phyloP scores from a whole-genome alignment of 768 basidiomycete species.

The Naganishia onofrii region DNA sequence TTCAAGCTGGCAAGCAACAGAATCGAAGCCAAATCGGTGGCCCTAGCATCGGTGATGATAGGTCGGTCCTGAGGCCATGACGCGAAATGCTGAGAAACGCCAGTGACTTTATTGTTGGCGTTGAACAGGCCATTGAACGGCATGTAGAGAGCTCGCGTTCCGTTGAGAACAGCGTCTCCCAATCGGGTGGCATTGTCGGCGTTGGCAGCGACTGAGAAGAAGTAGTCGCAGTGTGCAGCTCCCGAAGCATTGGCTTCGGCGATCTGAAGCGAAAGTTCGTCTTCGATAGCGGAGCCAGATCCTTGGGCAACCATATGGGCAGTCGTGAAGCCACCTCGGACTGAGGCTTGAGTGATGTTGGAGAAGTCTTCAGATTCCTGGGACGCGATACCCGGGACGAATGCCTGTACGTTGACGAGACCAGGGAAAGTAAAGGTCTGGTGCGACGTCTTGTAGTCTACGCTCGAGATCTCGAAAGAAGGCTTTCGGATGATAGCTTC shows the following conservation, averaged over 20 bases:
- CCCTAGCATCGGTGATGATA: slow-evolving; percentile 90
- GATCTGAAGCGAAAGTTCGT: slow-evolving; percentile 65
- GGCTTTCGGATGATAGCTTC: slow-evolving; percentile 73
- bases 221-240: slow-evolving; percentile 80
- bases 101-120: slow-evolving; percentile 61
- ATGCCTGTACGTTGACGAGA: slow-evolving; percentile 80
- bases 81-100: slow-evolving; percentile 80
- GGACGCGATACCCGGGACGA: slow-evolving; percentile 69
- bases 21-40: slow-evolving; percentile 86
- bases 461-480: slow-evolving; percentile 80
- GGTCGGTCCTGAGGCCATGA: slow-evolving; percentile 87
- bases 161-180: slow-evolving; percentile 69
- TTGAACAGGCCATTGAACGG: slow-evolving; percentile 61
- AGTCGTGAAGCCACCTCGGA: slow-evolving; percentile 87
- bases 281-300: slow-evolving; percentile 62
- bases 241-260: slow-evolving; percentile 66
- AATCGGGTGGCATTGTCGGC: slow-evolving; percentile 60
- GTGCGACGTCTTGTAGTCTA: slow-evolving; percentile 94
- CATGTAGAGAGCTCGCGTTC: slow-evolving; percentile 81
- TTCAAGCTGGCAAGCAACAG: slow-evolving; percentile 91
- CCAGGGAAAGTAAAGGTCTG: slow-evolving; percentile 87
- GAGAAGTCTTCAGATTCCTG: slow-evolving; percentile 62
- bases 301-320: slow-evolving; percentile 74
- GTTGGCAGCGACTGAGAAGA: slow-evolving; percentile 74
- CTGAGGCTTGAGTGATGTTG: slow-evolving; percentile 71